phyloP scores from a whole-genome alignment of 2,329 filamentous ascomycete species.

The Paecilomyces fulvus region DNA sequence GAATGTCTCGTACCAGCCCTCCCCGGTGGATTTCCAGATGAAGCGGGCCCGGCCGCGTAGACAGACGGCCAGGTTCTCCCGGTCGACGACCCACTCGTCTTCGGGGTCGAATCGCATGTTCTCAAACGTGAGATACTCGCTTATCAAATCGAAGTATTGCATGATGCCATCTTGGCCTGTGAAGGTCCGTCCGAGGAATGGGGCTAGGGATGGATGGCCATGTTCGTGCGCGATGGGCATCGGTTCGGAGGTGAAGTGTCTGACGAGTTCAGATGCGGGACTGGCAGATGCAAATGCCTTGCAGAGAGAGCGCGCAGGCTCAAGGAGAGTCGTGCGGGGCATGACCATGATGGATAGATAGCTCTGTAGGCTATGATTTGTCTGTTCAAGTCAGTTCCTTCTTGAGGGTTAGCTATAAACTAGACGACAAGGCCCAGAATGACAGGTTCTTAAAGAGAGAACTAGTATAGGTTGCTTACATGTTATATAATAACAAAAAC shows the following conservation, averaged over 20 bases:
- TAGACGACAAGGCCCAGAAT: neutral
- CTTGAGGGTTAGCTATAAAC: neutral
- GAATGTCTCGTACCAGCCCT: conserved; percentile 36
- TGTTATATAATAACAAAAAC: neutral
- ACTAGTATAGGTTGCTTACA: neutral
- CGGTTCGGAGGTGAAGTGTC: conserved; percentile 25
- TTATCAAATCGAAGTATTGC: conserved; percentile 29
- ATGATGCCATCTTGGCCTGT: conserved; percentile 24
- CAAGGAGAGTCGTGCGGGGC: conserved; percentile 13
- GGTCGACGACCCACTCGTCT: conserved; percentile 30
- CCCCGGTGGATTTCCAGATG: conserved; percentile 22
- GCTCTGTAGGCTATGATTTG: neutral
- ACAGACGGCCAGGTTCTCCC: conserved; percentile 20
- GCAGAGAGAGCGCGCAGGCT: conserved; percentile 20
- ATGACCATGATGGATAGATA: conserved; percentile 1
- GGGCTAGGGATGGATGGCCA: conserved; percentile 31
- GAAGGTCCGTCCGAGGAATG: conserved; percentile 36
- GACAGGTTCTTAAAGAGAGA: neutral
- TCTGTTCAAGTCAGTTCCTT: neutral
- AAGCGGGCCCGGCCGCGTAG: conserved; percentile 29
- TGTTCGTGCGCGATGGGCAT: conserved; percentile 27
- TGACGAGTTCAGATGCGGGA: conserved; percentile 18
- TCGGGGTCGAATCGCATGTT: conserved; percentile 30
- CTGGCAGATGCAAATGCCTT: conserved; percentile 20
- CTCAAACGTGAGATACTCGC: conserved; percentile 21